Conservation (phyloP, 805 yeast species). For the Pichia nanzhaoensis region DNA sequence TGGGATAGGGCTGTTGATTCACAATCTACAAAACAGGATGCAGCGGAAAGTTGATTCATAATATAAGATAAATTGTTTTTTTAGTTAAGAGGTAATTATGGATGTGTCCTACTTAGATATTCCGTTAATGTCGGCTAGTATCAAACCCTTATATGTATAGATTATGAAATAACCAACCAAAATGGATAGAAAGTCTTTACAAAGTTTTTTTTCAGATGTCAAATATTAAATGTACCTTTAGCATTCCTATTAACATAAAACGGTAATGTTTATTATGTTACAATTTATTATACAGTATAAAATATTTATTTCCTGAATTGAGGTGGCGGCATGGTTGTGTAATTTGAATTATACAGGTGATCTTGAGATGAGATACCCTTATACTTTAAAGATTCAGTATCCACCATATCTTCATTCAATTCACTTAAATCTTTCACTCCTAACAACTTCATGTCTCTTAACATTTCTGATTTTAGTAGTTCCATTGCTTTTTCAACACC, state of each 20-base stretch:
- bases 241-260: no score
- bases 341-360: conserved; percentile 46
- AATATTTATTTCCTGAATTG: conserved; percentile 11
- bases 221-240: no score
- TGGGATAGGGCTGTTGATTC: conserved; percentile 41
- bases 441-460: conserved; percentile 52
- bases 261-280: no score
- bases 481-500: conserved; percentile 44
- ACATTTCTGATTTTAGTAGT: conserved; percentile 49
- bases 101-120: no score
- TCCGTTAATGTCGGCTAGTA: no score
- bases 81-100: no score
- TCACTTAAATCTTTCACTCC: conserved; percentile 49
- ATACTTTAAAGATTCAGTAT: conserved; percentile 35
- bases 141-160: no score
- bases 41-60: conserved; percentile 2
- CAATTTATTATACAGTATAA: background rate
- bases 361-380: conserved; percentile 53
- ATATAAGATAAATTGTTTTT: no score
- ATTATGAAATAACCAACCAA: no score
- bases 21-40: conserved; percentile 6
- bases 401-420: conserved; percentile 34
- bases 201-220: no score
- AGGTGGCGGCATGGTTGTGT: conserved; percentile 27
- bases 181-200: no score